Evolutionary conservation across 78 protist genomes (phyloP).

Genomic region (Dictyostelium purpureum): DNA sequence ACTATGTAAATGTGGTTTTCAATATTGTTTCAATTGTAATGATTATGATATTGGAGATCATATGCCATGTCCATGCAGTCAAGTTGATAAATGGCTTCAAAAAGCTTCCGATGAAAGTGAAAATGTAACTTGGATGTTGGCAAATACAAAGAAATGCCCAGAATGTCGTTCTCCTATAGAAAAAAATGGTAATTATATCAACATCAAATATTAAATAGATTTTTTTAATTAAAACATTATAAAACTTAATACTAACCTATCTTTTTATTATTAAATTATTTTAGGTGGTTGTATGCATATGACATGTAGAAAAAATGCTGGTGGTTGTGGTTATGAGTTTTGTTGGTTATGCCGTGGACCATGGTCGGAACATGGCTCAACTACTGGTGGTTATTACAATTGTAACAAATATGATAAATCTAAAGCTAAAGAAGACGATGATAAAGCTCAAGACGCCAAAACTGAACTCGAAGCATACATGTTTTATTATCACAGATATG

Average conservation of each 20-base stretch:
- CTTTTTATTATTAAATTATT: background rate
- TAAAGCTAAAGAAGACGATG: slow-evolving; percentile 86
- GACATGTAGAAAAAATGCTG: slow-evolving; percentile 82
- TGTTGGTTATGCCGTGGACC: slow-evolving; percentile 91
- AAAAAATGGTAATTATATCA: slow-evolving; percentile 80
- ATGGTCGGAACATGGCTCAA: slow-evolving; percentile 88
- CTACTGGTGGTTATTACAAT: slow-evolving; percentile 88
- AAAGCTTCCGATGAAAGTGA: slow-evolving; percentile 87
- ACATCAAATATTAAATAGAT: background rate
- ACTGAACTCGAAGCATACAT: slow-evolving; percentile 83
- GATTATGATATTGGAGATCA: slow-evolving; percentile 84
- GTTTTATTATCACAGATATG: slow-evolving; percentile 86
- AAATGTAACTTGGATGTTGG: slow-evolving; percentile 87
- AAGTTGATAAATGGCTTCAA: slow-evolving; percentile 74
- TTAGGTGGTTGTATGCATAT: slow-evolving; percentile 88
- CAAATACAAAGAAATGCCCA: slow-evolving; percentile 85
- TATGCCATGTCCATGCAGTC: slow-evolving; percentile 76
- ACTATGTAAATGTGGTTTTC: slow-evolving; percentile 78
- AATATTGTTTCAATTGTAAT: slow-evolving; percentile 74
- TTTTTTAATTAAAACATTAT: too few relatives aligned
- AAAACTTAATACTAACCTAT: background rate
- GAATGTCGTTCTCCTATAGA: slow-evolving; percentile 82
- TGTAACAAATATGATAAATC: slow-evolving; percentile 87
- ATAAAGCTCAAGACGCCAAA: slow-evolving; percentile 79
- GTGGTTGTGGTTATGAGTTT: slow-evolving; percentile 85